Conservation (phyloP, 2,329 filamentous ascomycete genomes). For the Ophiostoma tasmaniense region DNA sequence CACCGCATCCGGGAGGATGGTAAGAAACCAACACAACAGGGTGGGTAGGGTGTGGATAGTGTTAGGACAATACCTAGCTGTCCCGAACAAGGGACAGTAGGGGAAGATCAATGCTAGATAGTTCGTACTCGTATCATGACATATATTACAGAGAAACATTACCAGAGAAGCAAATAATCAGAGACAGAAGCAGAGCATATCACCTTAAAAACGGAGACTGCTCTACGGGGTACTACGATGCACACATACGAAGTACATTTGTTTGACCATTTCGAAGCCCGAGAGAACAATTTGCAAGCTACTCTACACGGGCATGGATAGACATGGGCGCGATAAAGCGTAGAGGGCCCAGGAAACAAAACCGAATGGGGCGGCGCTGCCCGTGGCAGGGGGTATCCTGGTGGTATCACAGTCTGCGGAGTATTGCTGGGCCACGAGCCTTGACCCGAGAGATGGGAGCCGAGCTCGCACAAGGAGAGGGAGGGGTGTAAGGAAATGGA, state of each 20-base stretch:
- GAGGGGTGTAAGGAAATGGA: conserved; percentile 2
- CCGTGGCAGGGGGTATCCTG: conserved; percentile 3
- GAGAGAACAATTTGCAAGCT: background rate
- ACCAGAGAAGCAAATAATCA: background rate
- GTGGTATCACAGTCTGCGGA: background rate
- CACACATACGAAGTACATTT: background rate
- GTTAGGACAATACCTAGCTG: no score
- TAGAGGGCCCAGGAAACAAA: background rate
- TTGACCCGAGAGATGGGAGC: conserved; percentile 20
- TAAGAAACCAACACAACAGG: background rate
- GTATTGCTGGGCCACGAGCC: conserved; percentile 1
- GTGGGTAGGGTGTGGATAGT: background rate
- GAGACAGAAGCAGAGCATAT: background rate
- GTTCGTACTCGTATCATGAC: background rate
- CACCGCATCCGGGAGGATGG: background rate
- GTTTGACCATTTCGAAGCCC: background rate
- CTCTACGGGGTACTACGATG: background rate
- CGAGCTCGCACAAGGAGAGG: conserved; percentile 16
- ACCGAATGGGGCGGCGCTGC: conserved; percentile 1
- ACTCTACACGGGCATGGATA: background rate
- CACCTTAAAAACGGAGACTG: background rate
- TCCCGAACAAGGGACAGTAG: background rate
- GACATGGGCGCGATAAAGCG: background rate
- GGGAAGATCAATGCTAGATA: background rate
- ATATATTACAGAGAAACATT: background rate